Conservation (phyloP, 208 protist genomes). For the Leishmania gerbilli region DNA sequence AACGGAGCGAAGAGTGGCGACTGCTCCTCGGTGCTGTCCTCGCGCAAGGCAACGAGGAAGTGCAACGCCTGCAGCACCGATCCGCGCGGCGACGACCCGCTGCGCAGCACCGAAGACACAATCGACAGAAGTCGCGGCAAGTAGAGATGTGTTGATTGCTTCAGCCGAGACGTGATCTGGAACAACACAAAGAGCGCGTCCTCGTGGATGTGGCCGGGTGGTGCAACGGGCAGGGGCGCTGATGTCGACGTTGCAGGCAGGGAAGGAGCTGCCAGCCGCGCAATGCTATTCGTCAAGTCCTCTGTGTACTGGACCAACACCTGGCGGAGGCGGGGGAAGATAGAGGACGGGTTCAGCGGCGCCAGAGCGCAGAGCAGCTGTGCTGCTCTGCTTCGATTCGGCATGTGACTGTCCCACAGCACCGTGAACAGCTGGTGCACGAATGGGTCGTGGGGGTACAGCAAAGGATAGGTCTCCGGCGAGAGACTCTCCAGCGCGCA, state of each 20-base stretch:
- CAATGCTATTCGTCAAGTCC: slow-evolving; percentile 37
- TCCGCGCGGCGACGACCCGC: slow-evolving; percentile 30
- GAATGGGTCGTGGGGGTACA: slow-evolving; percentile 65
- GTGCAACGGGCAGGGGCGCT: slow-evolving; percentile 35
- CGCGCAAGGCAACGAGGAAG: slow-evolving; percentile 67
- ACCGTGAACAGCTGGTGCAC: slow-evolving; percentile 68
- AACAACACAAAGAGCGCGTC: slow-evolving; percentile 27
- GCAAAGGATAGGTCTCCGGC: slow-evolving; percentile 58
- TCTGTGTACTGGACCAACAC: slow-evolving; percentile 56
- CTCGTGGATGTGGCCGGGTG: slow-evolving; percentile 15
- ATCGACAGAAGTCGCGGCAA: slow-evolving; percentile 32
- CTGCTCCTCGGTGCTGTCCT: slow-evolving; percentile 66
- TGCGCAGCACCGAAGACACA: slow-evolving; percentile 30
- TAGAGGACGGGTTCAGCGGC: slow-evolving; percentile 44
- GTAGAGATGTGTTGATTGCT: slow-evolving; percentile 29
- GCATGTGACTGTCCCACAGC: slow-evolving; percentile 67
- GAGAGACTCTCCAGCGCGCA: slow-evolving; percentile 55
- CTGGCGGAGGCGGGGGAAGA: slow-evolving; percentile 76
- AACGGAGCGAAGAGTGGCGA: slow-evolving; percentile 66
- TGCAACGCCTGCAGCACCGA: slow-evolving; percentile 62
- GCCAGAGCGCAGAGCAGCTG: slow-evolving; percentile 68
- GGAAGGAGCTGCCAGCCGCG: background rate
- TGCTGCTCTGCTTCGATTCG: slow-evolving; percentile 61
- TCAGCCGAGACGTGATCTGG: slow-evolving; percentile 20
- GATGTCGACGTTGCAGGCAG: slow-evolving; percentile 20